Evolutionary conservation across 768 basidiomycete species (phyloP).

Genomic region (Termitomyces heimii): DNA sequence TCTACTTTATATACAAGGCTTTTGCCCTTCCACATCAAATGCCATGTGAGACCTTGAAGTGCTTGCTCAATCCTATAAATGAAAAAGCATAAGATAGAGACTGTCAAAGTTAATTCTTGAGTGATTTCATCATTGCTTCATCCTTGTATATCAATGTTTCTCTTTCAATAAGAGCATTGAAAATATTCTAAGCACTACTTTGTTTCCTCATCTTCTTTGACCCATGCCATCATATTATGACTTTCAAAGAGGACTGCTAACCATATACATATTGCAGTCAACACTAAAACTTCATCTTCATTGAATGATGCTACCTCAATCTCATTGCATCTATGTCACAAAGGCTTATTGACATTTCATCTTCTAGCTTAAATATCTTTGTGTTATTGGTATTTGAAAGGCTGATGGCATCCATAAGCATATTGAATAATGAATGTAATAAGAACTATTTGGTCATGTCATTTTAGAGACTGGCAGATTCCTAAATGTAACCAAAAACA

Average conservation of each 20-base stretch:
- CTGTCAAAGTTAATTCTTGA: background rate
- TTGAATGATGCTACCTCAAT: constrained; percentile 76
- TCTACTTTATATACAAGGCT: constrained; percentile 45
- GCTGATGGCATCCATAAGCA: constrained; percentile 69
- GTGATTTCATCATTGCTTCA: constrained; percentile 68
- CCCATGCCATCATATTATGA: constrained; percentile 70
- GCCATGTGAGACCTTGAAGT: constrained; percentile 68
- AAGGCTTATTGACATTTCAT: constrained; percentile 71
- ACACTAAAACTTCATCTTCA: constrained; percentile 75
- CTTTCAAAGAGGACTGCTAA: constrained; percentile 60
- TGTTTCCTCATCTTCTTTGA: constrained; percentile 90
- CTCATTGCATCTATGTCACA: constrained; percentile 79
- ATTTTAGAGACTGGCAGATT: constrained; percentile 87
- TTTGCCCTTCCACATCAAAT: constrained; percentile 81
- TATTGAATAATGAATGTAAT: constrained; percentile 73
- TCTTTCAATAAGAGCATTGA: constrained; percentile 77
- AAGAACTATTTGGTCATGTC: constrained; percentile 90
- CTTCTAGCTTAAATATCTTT: constrained; percentile 89
- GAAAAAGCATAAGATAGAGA: constrained; percentile 16
- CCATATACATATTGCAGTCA: constrained; percentile 68
- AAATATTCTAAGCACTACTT: constrained; percentile 84
- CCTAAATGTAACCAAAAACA: constrained; percentile 34
- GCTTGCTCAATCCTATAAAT: constrained; percentile 82
- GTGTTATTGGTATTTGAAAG: constrained; percentile 79
- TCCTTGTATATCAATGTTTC: constrained; percentile 87